These are phyloP conservation scores for Alternaria rosae DNA, from an alignment of 2,329 filamentous ascomycete genomes.

Conservation along the genomic window DNA sequence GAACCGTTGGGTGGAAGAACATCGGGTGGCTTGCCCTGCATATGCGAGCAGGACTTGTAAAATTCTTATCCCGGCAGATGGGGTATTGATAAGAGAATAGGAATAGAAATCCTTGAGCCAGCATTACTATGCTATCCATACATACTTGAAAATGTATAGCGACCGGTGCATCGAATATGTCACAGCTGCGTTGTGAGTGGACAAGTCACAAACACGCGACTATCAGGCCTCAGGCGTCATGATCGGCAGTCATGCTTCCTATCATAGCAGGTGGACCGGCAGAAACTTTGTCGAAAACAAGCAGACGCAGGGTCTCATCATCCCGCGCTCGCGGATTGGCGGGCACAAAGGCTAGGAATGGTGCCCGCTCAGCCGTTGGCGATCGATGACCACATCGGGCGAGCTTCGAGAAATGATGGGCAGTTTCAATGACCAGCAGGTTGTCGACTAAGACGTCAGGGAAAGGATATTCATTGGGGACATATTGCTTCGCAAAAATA, in stretches of 20 bases:
- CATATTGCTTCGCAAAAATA: slow-evolving; percentile 27
- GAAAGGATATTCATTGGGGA: slow-evolving; percentile 20
- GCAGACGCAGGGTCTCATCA: slow-evolving; percentile 36
- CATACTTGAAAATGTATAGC: slow-evolving; percentile 6
- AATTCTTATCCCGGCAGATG: neutral
- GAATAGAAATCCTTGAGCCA: neutral
- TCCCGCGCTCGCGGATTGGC: slow-evolving; percentile 28
- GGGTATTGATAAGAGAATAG: neutral
- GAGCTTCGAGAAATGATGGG: slow-evolving; percentile 24
- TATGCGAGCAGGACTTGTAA: neutral
- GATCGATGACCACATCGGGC: slow-evolving; percentile 30
- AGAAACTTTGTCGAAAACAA: slow-evolving; percentile 33
- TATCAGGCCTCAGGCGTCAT: slow-evolving; percentile 40
- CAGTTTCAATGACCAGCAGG: slow-evolving; percentile 15
- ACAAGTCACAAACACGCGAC: slow-evolving; percentile 11
- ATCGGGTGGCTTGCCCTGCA: slow-evolving; percentile 3
- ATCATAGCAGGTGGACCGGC: slow-evolving; percentile 24
- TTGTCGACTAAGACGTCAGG: slow-evolving; percentile 16
- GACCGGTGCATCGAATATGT: neutral
- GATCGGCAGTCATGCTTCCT: slow-evolving; percentile 31
- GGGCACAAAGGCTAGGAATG: slow-evolving; percentile 23
- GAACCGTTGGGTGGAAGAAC: slow-evolving; percentile 6
- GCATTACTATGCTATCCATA: neutral
- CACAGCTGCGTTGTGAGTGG: slow-evolving; percentile 13
- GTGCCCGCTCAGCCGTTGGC: slow-evolving; percentile 26